A percentile compares a stretch with the other conserved stretches of the same genome.
phyloP scores from a whole-genome alignment of 176 grass and related monocot genomes.

The Dendrocalamus sinicus region DNA sequence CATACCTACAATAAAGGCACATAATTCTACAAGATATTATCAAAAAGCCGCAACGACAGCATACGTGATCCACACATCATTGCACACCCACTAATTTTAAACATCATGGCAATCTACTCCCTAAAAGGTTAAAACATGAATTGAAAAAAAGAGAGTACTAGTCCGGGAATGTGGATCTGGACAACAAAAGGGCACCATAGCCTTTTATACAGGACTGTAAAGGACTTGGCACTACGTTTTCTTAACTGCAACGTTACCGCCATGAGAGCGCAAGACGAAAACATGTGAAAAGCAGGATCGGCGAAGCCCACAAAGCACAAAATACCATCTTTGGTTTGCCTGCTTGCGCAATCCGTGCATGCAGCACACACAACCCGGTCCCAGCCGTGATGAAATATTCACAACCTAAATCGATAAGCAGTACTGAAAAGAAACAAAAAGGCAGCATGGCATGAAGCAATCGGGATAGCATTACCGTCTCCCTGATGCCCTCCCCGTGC shows the following conservation, averaged over 20 bases:
- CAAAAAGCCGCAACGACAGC: not conserved
- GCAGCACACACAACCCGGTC: constrained; percentile 17
- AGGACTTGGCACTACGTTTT: constrained; percentile 15
- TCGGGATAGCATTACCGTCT: constrained; percentile 54
- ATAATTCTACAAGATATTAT: not conserved
- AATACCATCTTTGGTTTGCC: not conserved
- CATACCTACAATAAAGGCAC: not conserved
- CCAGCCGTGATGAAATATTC: not conserved
- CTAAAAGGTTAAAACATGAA: not conserved
- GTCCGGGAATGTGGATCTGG: not conserved
- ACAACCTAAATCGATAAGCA: not conserved
- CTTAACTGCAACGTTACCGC: constrained; percentile 12
- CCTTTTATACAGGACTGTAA: not conserved
- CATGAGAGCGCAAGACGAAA: not conserved
- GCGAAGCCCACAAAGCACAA: not conserved
- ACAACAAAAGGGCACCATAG: not conserved
- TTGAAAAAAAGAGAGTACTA: not conserved
- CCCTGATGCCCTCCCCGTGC: constrained; percentile 73
- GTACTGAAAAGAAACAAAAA: not conserved
- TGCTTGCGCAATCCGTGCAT: not conserved
- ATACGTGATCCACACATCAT: not conserved
- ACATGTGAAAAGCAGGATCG: not conserved
- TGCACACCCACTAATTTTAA: not conserved
- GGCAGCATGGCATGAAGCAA: not conserved
- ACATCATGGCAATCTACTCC: not conserved